Evolutionary conservation across 805 yeast genomes (phyloP).

Genomic region (Teunomyces kruisii): DNA sequence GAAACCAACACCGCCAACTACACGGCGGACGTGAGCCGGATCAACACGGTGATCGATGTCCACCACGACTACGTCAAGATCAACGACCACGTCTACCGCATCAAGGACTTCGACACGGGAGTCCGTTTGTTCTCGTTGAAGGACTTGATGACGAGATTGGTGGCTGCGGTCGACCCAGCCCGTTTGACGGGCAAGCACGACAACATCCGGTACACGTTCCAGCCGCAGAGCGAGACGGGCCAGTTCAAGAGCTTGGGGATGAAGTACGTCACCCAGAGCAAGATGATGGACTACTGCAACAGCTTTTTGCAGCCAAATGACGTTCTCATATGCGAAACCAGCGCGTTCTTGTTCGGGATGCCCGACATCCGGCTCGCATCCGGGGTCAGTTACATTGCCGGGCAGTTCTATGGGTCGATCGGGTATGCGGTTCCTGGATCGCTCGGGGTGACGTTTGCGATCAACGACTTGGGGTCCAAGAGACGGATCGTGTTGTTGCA

Average conservation of each 20-base stretch:
- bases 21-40: slow-evolving; percentile 17
- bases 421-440: slow-evolving; percentile 89
- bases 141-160: slow-evolving; percentile 34
- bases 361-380: slow-evolving; percentile 65
- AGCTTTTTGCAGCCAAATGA: slow-evolving; percentile 57
- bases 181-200: slow-evolving; percentile 1
- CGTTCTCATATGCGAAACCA: slow-evolving; percentile 76
- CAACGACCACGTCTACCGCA: slow-evolving; percentile 24
- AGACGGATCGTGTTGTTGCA: slow-evolving; percentile 70
- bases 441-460: slow-evolving; percentile 77
- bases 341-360: slow-evolving; percentile 77
- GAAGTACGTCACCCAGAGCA: slow-evolving; percentile 28
- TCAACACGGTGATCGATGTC: slow-evolving; percentile 32
- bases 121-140: slow-evolving; percentile 26
- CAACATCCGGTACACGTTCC: slow-evolving; percentile 17
- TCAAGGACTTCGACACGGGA: slow-evolving; percentile 22
- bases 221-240: slow-evolving; percentile 9
- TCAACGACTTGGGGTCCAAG: slow-evolving; percentile 48
- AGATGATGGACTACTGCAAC: slow-evolving; percentile 36
- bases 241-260: slow-evolving; percentile 4
- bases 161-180: slow-evolving; percentile 3
- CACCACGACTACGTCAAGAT: slow-evolving; percentile 44
- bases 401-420: slow-evolving; percentile 78
- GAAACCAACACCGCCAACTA: slow-evolving; percentile 33
- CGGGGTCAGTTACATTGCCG: slow-evolving; percentile 54